A percentile compares a stretch with the other conserved stretches of the same genome.
Conservation (phyloP, 768 basidiomycete genomes). For the Paxillus involutus region DNA sequence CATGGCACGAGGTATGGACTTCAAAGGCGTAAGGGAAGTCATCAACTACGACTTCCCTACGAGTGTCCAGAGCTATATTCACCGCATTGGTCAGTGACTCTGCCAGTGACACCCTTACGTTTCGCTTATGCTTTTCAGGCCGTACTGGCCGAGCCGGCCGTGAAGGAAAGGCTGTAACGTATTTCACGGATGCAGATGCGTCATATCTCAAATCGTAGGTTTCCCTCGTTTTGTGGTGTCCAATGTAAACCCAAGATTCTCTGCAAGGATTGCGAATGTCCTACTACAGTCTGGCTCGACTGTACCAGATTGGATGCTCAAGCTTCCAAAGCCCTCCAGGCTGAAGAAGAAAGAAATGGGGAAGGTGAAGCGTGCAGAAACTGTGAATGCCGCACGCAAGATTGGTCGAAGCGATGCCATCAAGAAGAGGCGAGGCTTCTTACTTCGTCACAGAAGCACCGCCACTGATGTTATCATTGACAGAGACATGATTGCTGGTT, state of each 20-base stretch:
- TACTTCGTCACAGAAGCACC: neutral
- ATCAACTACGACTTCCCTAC: slow-evolving; percentile 98
- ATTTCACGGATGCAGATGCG: slow-evolving; percentile 92
- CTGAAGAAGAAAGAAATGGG: slow-evolving; percentile 85
- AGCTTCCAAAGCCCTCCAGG: slow-evolving; percentile 91
- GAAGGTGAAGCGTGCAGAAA: slow-evolving; percentile 76
- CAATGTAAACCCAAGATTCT: slow-evolving; percentile 7
- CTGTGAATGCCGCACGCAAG: slow-evolving; percentile 66
- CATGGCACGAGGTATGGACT: slow-evolving; percentile 98
- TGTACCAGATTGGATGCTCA: slow-evolving; percentile 95
- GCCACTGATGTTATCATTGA: neutral
- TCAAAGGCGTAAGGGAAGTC: slow-evolving; percentile 90
- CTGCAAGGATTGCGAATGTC: slow-evolving; percentile 87
- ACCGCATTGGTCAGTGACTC: slow-evolving; percentile 73
- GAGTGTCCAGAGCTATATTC: slow-evolving; percentile 92
- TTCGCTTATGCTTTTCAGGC: slow-evolving; percentile 42
- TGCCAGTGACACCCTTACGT: neutral
- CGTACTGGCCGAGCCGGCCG: slow-evolving; percentile 94
- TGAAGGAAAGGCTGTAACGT: slow-evolving; percentile 91
- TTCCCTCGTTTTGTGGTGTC: neutral
- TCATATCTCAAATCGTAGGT: slow-evolving; percentile 86
- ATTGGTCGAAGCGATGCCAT: slow-evolving; percentile 70
- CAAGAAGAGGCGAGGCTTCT: slow-evolving; percentile 58
- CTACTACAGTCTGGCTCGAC: slow-evolving; percentile 86
- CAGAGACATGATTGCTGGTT: slow-evolving; percentile 80